Conservation (phyloP, 805 yeast species). For the Yamadazyma ubonensis region DNA sequence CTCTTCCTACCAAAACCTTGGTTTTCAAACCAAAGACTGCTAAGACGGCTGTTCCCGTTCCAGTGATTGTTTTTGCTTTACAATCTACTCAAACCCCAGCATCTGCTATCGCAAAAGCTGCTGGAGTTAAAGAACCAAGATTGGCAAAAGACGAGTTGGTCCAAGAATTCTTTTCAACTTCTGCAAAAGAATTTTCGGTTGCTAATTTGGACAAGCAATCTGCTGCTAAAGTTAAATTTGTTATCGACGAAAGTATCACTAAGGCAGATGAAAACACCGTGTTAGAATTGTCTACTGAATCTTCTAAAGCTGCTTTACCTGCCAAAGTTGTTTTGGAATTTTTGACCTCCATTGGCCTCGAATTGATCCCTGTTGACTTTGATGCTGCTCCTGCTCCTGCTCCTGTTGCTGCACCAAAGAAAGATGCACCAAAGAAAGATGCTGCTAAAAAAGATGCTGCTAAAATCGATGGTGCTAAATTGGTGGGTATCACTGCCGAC, state of each 20-base stretch:
- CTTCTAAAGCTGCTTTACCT: slow-evolving; percentile 50
- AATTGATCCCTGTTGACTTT: slow-evolving; percentile 55
- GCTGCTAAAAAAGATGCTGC: slow-evolving; percentile 52
- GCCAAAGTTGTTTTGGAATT: slow-evolving; percentile 48
- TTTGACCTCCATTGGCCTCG: slow-evolving; percentile 51
- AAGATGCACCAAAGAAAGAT: too few species aligned
- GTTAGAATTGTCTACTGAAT: slow-evolving; percentile 49
- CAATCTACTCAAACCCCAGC: slow-evolving; percentile 70
- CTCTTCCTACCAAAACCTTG: slow-evolving; percentile 64
- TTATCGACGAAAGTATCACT: slow-evolving; percentile 53
- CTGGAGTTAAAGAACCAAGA: slow-evolving; percentile 80
- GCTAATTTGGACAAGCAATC: slow-evolving; percentile 46
- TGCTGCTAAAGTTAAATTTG: slow-evolving; percentile 58
- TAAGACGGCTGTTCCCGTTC: slow-evolving; percentile 73
- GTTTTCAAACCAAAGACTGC: slow-evolving; percentile 93
- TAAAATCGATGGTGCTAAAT: slow-evolving; percentile 76
- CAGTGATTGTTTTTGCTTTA: slow-evolving; percentile 77
- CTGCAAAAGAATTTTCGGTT: slow-evolving; percentile 61
- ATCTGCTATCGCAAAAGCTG: slow-evolving; percentile 59
- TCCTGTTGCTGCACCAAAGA: slow-evolving; percentile 24
- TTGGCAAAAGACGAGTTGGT: slow-evolving; percentile 82
- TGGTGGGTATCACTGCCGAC: slow-evolving; percentile 95
- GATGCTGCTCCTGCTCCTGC: slow-evolving; percentile 31
- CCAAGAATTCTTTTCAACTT: slow-evolving; percentile 54
- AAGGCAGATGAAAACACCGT: slow-evolving; percentile 32